Evolutionary conservation across 106 monocot species (phyloP), one percentile per base, ranked within the genome.

Genomic region (Dioscorea alata): DNA sequence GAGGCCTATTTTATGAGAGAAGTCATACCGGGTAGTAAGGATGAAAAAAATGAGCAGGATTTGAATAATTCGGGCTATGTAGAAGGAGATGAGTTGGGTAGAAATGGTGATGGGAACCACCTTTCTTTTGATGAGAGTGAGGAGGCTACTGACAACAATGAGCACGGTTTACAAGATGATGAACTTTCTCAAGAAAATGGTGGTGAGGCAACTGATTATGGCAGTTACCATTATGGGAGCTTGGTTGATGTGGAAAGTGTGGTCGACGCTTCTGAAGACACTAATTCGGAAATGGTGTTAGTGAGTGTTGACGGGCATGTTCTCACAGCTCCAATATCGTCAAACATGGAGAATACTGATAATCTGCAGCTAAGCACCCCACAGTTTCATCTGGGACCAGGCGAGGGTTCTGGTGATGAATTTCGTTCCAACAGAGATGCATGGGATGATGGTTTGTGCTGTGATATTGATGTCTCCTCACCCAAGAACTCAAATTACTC

Each of bases 271-370:
- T 84, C 88, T 8, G 70, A 92, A 58, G 74, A 80, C 16, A 60
- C 75, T 13, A 86, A 83, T 74, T 80, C 92, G 23, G 96, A 96
- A 61, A 86, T 96, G 91, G 83, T 96, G 52, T 65, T 96, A 65
- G 65, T 92, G 48, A 96, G 96, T 77, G 84, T 96, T n/a, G 96
- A 96, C 70, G 96, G 96, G 13, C 88, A 86, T 89, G 86, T 96
- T 61, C 86, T 96, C 25, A 92, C 86, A 6, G 96, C 92, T 22
- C 96, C 92, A 33, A 78, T 96, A 57, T 89, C 80, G 6, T 79
- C 82, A 8, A 84, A 61, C 66, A 89, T 86, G 70, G 78, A 75
- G 22, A 73, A 51, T 12, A 66, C 79, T 7, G 75, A 83, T 19
- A 82, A 80, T 63, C 81, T 96, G 70, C 82, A 89, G 62, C 64